Base-by-base conservation (phyloP, 192 early-diverging fungal species). In the Pilaira anomala region DNA sequence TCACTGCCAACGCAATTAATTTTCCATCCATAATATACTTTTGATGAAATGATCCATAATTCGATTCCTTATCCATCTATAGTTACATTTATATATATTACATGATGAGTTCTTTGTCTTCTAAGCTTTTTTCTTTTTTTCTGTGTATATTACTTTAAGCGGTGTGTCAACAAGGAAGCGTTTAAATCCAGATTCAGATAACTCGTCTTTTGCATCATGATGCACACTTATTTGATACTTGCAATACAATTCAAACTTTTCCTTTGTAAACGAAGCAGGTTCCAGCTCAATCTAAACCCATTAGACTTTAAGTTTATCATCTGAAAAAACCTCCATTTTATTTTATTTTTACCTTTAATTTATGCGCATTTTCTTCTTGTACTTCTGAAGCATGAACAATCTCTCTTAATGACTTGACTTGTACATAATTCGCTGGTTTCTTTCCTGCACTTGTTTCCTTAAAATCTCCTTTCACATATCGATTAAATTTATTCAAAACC, bases 171-270 rank as follows among this genome's bases (percentile, higher is more conserved):
- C 87, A 9, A 98, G 74, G 64, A 98, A 98, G 9, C 76, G 67
- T 24, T 49, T 62, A 75, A 86, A 91, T 4, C 72, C 49, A 22
- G 55, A 7, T 41, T 76, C 75, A 25, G 81, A 77, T 46, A 88
- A 30, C 13, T 86, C 79, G 16, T 63, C 36, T 0, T 80, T 69
- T 5, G 72, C 58, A 62, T 98, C 96, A 16, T 86, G 67, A 74
- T 98, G 96, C n/a, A 98, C 75, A 0, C 63, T 62, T 4, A 68
- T 77, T 70, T 98, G 96, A 68, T 97, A 98, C 59, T 85, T 87
- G 7, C 68, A 60, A 69, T 89, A 98, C 9, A 98, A 71, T 0
- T 78, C 69, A 63, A 83, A 92, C 14, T 91, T 92, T 62, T 88
- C 90, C 49, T 84, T 68, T 3, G 88, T 79, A 69, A 86, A 94